phyloP scores from a whole-genome alignment of 495 filamentous ascomycete genomes.

The Cenococcum geophilum region DNA sequence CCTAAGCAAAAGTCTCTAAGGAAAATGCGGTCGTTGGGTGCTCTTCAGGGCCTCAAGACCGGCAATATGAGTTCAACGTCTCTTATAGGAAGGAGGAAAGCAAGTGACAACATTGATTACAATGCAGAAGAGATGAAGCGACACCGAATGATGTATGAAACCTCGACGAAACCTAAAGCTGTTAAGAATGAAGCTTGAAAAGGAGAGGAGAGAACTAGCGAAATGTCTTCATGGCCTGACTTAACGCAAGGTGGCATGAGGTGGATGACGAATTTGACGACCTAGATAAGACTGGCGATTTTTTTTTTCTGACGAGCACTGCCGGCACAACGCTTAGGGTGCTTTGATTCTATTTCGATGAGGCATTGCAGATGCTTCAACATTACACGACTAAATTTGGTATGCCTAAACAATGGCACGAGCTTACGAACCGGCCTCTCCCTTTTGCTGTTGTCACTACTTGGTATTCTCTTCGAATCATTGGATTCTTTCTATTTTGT shows the following conservation, averaged over 20 bases:
- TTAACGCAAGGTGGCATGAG: not conserved
- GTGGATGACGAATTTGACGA: not conserved
- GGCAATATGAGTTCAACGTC: slow-evolving; percentile 24
- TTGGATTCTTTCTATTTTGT: not conserved
- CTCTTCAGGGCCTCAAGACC: slow-evolving; percentile 26
- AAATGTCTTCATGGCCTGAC: slow-evolving; percentile 2
- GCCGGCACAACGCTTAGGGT: not conserved
- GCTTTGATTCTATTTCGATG: not conserved
- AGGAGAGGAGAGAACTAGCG: not conserved
- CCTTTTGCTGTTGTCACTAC: not conserved
- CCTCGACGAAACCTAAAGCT: slow-evolving; percentile 9
- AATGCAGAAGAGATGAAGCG: slow-evolving; percentile 33
- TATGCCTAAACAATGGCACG: not conserved
- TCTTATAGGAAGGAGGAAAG: slow-evolving; percentile 19
- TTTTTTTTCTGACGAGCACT: not conserved
- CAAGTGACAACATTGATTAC: slow-evolving; percentile 27
- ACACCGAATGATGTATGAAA: slow-evolving; percentile 33
- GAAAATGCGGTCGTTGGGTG: slow-evolving; percentile 39
- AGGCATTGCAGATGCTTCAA: not conserved
- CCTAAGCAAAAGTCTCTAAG: slow-evolving; percentile 30
- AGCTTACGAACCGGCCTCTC: not conserved
- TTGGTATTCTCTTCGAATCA: not conserved
- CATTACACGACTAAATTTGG: not conserved
- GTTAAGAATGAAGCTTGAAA: not conserved
- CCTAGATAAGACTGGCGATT: not conserved